Evolutionary conservation across 495 filamentous ascomycete species (phyloP).

Genomic region (Sabuloglossum arenarium): DNA sequence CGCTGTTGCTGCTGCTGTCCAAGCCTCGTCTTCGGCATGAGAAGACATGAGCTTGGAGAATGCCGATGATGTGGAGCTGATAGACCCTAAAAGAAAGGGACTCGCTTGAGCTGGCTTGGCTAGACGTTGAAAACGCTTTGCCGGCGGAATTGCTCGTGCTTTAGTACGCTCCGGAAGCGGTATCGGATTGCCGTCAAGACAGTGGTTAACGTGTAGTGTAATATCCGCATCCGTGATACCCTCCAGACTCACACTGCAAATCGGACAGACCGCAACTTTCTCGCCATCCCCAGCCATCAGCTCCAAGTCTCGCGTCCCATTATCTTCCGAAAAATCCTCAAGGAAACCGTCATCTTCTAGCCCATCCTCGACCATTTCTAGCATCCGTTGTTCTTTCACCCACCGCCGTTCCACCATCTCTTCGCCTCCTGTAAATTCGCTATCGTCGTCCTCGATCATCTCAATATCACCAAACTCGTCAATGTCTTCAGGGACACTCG

Average conservation of each 20-base stretch:
- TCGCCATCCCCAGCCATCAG: constrained; percentile 7
- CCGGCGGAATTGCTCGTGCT: constrained; percentile 8
- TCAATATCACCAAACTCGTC: constrained; percentile 49
- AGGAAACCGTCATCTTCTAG: constrained; percentile 16
- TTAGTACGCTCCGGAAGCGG: constrained; percentile 19
- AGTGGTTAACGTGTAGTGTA: constrained; percentile 69
- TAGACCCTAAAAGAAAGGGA: constrained; percentile 35
- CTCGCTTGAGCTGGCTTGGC: constrained; percentile 57
- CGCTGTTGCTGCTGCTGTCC: constrained; percentile 66
- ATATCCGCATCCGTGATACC: constrained; percentile 35
- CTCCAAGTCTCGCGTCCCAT: constrained; percentile 13
- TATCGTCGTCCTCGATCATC: constrained; percentile 20
- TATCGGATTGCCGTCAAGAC: constrained; percentile 60
- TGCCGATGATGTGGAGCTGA: constrained; percentile 31
- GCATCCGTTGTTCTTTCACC: constrained; percentile 38
- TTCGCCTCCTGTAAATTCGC: constrained; percentile 28
- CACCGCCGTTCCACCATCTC: constrained; percentile 37
- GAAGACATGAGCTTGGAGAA: constrained; percentile 84
- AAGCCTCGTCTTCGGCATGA: constrained; percentile 76
- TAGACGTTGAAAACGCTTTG: constrained; percentile 36
- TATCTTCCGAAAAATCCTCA: constrained; percentile 6
- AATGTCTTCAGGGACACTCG: constrained; percentile 31
- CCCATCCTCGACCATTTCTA: constrained; percentile 33
- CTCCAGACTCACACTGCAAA: constrained; percentile 43
- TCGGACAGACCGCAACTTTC: constrained; percentile 38